phyloP scores from a whole-genome alignment of 2,329 filamentous ascomycete genomes.

The Arthrinium puccinioides region DNA sequence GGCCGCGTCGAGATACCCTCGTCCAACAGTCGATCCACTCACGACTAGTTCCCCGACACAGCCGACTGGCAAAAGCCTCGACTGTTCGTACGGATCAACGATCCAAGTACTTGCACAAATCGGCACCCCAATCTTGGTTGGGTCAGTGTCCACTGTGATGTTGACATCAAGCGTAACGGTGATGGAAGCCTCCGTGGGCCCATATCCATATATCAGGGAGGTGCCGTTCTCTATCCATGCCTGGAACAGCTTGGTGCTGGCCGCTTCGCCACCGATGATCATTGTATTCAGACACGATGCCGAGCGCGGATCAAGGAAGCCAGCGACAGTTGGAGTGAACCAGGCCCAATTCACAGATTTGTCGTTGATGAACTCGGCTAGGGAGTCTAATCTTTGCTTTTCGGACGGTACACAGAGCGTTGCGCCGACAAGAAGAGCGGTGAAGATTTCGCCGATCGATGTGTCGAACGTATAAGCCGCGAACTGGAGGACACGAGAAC shows the following conservation, averaged over 20 bases:
- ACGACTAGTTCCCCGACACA: slow-evolving; percentile 12
- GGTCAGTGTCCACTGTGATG: background rate
- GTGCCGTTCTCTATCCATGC: background rate
- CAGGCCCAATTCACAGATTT: background rate
- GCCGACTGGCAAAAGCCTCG: slow-evolving; percentile 9
- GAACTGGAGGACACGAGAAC: background rate
- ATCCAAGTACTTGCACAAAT: slow-evolving; percentile 5
- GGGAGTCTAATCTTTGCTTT: background rate
- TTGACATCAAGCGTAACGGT: background rate
- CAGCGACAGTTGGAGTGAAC: background rate
- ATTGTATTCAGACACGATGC: background rate
- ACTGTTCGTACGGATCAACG: slow-evolving; percentile 5
- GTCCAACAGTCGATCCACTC: slow-evolving; percentile 25
- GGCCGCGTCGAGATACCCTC: slow-evolving; percentile 32
- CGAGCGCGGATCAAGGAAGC: background rate
- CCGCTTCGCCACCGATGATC: background rate
- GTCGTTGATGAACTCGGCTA: background rate
- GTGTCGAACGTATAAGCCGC: background rate
- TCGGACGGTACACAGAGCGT: background rate
- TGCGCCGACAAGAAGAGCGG: background rate
- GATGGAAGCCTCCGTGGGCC: background rate
- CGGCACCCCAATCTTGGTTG: background rate
- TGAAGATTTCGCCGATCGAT: slow-evolving; percentile 1
- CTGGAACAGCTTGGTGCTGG: background rate
- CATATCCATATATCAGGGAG: slow-evolving; percentile 1